Evolutionary conservation across 2,329 filamentous ascomycete genomes (phyloP), one percentile per base, ranked within the genome.

Genomic region (Penicillium rolfsii): DNA sequence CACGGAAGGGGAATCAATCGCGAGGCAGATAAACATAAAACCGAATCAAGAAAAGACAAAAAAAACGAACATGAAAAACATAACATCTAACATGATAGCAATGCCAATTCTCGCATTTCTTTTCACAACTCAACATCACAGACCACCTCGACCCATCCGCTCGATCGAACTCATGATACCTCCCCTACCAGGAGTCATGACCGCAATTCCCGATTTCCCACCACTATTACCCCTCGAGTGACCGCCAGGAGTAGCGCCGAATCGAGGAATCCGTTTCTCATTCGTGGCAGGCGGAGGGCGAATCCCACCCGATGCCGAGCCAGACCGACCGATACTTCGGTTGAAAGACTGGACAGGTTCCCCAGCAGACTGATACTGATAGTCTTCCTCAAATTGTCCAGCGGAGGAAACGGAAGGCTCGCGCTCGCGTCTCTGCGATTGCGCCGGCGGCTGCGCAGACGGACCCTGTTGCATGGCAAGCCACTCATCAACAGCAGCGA

Each of bases 81-180:
- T n/a, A 11, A 38, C 14, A 52, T 38, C 28, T 24, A 52, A 14
- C 8, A 22, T 24, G 22, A 16, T 3, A 24, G n/a, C 7, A 24
- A 22, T 52, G n/a, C 49, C 19, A 22, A 22, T 22, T 22, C 19
- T 22, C 19, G 19, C 19, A 22, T 22, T 22, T 22, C 19, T 22
- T 22, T 28, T 49, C 24, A 30, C 24, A 11, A 33, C 30, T 30
- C 24, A 28, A 49, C 30, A 5, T 35, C 26, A 53, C n/a, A 19
- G 65, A 57, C 71, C 71, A 41, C 73, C 73, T 30, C 83, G 88
- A 9, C 91, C 91, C 92, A 96, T 96, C 77, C 89, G 87, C 81
- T 96, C 91, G 74, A 96, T 95, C 19, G 90, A 92, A 69, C 84
- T 90, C 88, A 96, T 89, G 71, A 95, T 89, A 59, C 89, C 87